Evolutionary conservation across 2,329 filamentous ascomycete genomes (phyloP).

Genomic region (Elsinoe perseae): DNA sequence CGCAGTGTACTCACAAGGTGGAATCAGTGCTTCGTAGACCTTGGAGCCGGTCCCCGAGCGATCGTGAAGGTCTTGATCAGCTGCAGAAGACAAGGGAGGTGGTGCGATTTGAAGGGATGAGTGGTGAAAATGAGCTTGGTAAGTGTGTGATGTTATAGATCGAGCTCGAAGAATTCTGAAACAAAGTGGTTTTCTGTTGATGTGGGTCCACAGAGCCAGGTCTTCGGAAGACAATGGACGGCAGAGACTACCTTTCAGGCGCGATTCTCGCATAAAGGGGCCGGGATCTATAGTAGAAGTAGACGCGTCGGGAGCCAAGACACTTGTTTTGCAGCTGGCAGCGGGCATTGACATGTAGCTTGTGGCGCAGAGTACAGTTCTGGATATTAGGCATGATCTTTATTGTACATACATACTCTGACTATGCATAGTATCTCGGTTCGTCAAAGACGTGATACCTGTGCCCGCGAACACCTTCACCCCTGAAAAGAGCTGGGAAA

Average conservation of each 20-base stretch:
- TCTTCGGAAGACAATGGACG: background rate
- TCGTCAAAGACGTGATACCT: slow-evolving; percentile 92
- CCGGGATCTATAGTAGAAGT: background rate
- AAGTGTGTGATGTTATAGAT: background rate
- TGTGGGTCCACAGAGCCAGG: background rate
- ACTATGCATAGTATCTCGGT: slow-evolving; percentile 56
- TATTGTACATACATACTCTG: slow-evolving; percentile 25
- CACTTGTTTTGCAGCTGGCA: background rate
- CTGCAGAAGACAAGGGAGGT: too few relatives aligned
- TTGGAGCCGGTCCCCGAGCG: background rate
- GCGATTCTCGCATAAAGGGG: background rate
- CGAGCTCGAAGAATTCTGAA: background rate
- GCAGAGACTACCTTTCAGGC: background rate
- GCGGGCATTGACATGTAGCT: slow-evolving; percentile 21
- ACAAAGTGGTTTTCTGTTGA: background rate
- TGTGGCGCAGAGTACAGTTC: slow-evolving; percentile 25
- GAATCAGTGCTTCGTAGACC: background rate
- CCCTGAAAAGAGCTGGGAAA: slow-evolving; percentile 79
- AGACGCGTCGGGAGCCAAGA: slow-evolving; percentile 6
- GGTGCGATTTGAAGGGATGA: background rate
- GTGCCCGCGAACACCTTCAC: slow-evolving; percentile 80
- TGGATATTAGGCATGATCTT: slow-evolving; percentile 24
- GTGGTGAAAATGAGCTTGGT: background rate
- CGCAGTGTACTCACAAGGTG: background rate
- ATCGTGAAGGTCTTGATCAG: background rate